phyloP scores from a whole-genome alignment of 2,329 filamentous ascomycete species.

The Monilinia vaccinii-corymbosi region DNA sequence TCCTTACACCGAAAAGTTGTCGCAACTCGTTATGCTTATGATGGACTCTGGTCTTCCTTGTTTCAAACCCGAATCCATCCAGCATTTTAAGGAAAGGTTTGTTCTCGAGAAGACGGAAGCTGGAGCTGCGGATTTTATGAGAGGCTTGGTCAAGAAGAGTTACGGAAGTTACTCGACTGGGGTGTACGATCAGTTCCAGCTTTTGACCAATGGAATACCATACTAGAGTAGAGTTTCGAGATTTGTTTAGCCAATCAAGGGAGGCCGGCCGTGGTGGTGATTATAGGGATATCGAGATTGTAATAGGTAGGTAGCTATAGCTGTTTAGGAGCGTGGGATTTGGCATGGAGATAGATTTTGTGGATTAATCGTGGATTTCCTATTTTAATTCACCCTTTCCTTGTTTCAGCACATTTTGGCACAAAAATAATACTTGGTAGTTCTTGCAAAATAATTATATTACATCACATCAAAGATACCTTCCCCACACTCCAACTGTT shows the following conservation, averaged over 20 bases:
- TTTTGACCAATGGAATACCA: conserved; percentile 94
- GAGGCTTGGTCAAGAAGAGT: conserved; percentile 80
- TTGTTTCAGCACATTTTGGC: neutral
- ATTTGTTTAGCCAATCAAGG: neutral
- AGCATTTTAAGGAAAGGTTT: conserved; percentile 87
- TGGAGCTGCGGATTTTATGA: conserved; percentile 92
- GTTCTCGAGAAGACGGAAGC: conserved; percentile 85
- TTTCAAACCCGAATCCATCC: conserved; percentile 93
- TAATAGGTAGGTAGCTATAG: neutral
- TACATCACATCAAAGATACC: neutral
- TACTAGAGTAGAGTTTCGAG: conserved; percentile 38
- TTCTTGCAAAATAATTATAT: neutral
- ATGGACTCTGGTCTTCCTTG: conserved; percentile 92
- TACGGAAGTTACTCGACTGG: conserved; percentile 85
- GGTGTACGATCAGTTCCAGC: conserved; percentile 95
- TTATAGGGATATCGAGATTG: neutral
- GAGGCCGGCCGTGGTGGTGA: neutral
- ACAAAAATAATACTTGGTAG: neutral
- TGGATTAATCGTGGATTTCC: neutral
- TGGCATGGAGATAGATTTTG: neutral
- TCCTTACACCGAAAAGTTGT: conserved; percentile 79
- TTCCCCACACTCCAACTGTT: neutral
- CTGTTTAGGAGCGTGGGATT: neutral
- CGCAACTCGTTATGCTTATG: conserved; percentile 88
- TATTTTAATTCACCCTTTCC: neutral